A percentile compares a stretch with the other conserved stretches of the same genome.
Conservation (phyloP, 805 yeast species). For the Metschnikowia orientalis region DNA sequence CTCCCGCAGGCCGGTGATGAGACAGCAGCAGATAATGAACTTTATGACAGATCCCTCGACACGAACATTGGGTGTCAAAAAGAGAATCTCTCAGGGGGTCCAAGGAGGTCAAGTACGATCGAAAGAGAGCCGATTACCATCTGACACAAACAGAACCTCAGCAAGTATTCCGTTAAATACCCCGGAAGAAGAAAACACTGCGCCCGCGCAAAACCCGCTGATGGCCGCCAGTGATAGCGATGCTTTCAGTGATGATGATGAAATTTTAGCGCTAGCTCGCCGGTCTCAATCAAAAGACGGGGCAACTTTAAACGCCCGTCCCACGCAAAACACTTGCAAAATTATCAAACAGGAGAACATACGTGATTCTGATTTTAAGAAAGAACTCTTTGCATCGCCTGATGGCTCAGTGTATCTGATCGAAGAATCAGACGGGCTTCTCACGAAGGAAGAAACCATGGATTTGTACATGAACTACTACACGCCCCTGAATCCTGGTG, state of each 20-base stretch:
- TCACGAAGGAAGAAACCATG: conserved; percentile 32
- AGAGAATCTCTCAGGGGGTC: neutral
- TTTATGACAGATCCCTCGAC: neutral
- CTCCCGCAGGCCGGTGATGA: too few relatives aligned
- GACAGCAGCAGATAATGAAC: conserved; percentile 2
- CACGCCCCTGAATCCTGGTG: conserved; percentile 18
- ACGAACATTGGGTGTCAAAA: neutral
- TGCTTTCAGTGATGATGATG: conserved; percentile 18
- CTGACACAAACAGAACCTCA: too few relatives aligned
- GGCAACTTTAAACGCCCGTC: too few relatives aligned
- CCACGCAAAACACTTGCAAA: too few relatives aligned
- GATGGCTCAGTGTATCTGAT: neutral
- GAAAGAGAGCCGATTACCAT: too few relatives aligned
- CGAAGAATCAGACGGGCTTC: conserved; percentile 33
- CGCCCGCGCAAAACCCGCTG: too few relatives aligned
- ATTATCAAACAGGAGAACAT: too few relatives aligned
- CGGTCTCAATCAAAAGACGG: conserved; percentile 14
- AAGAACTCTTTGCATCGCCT: conserved; percentile 18
- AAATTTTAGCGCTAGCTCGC: conserved; percentile 13
- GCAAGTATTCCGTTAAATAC: neutral
- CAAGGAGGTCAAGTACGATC: neutral
- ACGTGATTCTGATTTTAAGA: too few relatives aligned
- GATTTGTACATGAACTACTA: conserved; percentile 41
- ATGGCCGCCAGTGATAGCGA: too few relatives aligned
- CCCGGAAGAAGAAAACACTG: neutral